These are phyloP conservation scores for Amylocarpus encephaloides DNA, from an alignment of 2,329 filamentous ascomycete genomes.

Conservation along the genomic window DNA sequence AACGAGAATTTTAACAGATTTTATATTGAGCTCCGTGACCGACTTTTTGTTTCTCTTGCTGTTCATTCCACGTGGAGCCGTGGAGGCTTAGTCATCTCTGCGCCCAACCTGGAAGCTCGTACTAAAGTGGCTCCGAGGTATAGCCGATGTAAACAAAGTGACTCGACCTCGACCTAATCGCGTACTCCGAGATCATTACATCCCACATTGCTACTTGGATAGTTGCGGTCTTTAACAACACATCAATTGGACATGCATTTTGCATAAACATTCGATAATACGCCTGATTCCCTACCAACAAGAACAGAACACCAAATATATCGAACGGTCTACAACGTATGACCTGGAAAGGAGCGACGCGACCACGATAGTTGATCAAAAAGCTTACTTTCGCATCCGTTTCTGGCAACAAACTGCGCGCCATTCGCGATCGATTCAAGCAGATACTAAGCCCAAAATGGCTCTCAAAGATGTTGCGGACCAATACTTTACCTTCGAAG, in stretches of 20 bases:
- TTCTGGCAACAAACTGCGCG: neutral
- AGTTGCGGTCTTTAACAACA: neutral
- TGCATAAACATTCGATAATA: neutral
- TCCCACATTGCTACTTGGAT: neutral
- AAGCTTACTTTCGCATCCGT: neutral
- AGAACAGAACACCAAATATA: neutral
- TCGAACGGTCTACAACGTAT: neutral
- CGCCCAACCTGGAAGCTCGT: no score
- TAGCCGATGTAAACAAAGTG: neutral
- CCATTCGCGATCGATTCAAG: neutral
- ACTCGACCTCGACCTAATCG: neutral
- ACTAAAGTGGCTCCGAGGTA: no score
- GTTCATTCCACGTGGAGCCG: no score
- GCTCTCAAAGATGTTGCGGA: slow-evolving; percentile 32
- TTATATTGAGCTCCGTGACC: no score
- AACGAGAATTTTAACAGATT: no score
- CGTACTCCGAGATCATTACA: neutral
- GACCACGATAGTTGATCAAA: neutral
- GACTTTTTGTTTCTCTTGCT: no score
- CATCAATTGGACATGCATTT: neutral
- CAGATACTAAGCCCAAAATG: slow-evolving; percentile 18
- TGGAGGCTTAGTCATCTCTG: no score
- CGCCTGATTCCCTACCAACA: neutral
- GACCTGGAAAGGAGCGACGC: neutral
- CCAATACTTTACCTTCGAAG: slow-evolving; percentile 59